phyloP scores from a whole-genome alignment of 2,329 filamentous ascomycete genomes.

The Calonectria pteridis region DNA sequence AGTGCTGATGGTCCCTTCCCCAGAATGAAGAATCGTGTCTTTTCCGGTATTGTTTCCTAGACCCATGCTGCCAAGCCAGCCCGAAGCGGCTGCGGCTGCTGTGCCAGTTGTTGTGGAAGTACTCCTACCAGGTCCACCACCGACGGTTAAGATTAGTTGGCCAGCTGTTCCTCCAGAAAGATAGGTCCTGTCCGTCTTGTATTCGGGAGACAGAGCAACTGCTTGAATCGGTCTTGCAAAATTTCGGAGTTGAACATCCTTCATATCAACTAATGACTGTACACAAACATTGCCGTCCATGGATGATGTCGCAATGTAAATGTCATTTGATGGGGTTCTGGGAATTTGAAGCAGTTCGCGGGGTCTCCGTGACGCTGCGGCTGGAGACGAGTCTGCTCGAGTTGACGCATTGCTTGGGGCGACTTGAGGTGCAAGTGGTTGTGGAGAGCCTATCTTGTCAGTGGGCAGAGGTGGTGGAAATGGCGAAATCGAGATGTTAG shows the following conservation, averaged over 20 bases:
- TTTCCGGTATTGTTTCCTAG: constrained; percentile 82
- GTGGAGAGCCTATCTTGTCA: constrained; percentile 56
- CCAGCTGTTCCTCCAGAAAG: constrained; percentile 92
- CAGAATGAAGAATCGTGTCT: constrained; percentile 89
- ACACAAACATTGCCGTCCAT: constrained; percentile 97
- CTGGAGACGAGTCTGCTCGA: constrained; percentile 58
- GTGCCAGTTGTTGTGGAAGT: constrained; percentile 89
- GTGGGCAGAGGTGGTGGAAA: constrained; percentile 71
- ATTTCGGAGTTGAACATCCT: constrained; percentile 91
- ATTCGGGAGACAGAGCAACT: constrained; percentile 94
- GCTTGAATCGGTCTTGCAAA: constrained; percentile 94
- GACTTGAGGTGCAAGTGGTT: constrained; percentile 52
- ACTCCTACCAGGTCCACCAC: constrained; percentile 82
- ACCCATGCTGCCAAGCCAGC: constrained; percentile 92
- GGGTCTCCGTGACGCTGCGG: constrained; percentile 61
- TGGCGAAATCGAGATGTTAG: constrained; percentile 90
- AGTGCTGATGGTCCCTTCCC: constrained; percentile 89
- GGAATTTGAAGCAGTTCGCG: constrained; percentile 71
- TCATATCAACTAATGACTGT: constrained; percentile 85
- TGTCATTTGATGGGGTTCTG: constrained; percentile 86
- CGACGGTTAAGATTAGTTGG: constrained; percentile 86
- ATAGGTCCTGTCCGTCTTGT: constrained; percentile 89
- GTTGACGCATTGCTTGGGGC: constrained; percentile 46
- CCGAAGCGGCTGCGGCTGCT: constrained; percentile 85
- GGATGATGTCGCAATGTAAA: constrained; percentile 93